These are phyloP conservation scores for Pythium dissotocum DNA, from an alignment of 352 stramenopile species.

Conservation along the genomic window DNA sequence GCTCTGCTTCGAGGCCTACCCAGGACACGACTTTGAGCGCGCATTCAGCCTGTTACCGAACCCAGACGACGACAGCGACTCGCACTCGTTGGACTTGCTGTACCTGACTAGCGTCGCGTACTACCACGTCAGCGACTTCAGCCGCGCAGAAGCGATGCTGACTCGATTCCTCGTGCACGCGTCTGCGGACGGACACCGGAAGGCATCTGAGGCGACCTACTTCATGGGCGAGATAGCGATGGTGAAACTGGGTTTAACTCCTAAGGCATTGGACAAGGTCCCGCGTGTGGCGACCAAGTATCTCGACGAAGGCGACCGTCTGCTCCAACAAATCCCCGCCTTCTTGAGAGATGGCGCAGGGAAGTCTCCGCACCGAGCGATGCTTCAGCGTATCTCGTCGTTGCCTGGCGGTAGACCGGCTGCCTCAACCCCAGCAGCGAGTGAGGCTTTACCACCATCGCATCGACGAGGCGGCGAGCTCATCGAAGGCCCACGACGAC, in stretches of 20 bases:
- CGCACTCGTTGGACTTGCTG: background rate
- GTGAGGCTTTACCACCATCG: background rate
- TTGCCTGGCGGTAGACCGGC: background rate
- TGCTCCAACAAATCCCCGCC: slow-evolving; percentile 4
- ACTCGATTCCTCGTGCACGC: slow-evolving; percentile 9
- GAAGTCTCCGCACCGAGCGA: background rate
- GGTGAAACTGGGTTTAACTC: background rate
- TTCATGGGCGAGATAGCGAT: slow-evolving; percentile 11
- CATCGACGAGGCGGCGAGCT: slow-evolving; percentile 13
- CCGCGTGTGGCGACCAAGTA: background rate
- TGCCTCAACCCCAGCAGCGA: background rate
- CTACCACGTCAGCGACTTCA: background rate
- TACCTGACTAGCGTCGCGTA: background rate
- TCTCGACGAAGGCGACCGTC: slow-evolving; percentile 7
- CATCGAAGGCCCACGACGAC: slow-evolving; percentile 10
- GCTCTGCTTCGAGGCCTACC: slow-evolving; percentile 1
- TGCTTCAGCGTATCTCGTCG: background rate
- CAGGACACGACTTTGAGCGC: background rate
- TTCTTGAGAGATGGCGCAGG: background rate
- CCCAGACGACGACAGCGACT: background rate
- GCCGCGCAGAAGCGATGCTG: background rate
- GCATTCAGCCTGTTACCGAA: slow-evolving; percentile 9
- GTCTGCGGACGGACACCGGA: slow-evolving; percentile 13
- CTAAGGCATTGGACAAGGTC: background rate
- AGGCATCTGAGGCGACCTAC: slow-evolving; percentile 3